These are phyloP conservation scores for Xylaria sp. DNA, from an alignment of 2,329 filamentous ascomycete genomes.

Conservation along the genomic window DNA sequence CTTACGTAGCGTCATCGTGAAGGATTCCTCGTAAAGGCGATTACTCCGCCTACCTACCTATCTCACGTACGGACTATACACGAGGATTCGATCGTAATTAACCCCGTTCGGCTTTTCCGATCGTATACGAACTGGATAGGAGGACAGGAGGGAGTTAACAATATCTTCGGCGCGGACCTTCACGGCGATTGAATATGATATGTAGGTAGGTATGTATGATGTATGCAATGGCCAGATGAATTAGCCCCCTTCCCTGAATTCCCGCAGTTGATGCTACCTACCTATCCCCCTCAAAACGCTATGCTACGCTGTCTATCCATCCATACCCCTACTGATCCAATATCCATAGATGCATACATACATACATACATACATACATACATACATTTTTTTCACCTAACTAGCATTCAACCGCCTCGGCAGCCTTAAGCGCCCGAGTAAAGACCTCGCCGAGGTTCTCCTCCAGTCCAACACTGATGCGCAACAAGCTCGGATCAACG, in stretches of 20 bases:
- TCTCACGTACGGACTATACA: no score
- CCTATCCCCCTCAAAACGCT: neutral
- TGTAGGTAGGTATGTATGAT: neutral
- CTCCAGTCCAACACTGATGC: slow-evolving; percentile 87
- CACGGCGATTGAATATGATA: no score
- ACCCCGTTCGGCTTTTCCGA: no score
- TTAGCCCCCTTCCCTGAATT: neutral
- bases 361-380: neutral
- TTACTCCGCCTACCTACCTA: no score
- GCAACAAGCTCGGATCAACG: slow-evolving; percentile 72
- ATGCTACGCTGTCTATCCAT: neutral
- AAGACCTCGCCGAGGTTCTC: slow-evolving; percentile 62
- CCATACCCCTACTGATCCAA: neutral
- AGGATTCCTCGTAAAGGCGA: no score
- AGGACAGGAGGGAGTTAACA: no score
- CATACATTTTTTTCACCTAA: neutral
- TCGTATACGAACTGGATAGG: no score
- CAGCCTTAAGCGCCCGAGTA: slow-evolving; percentile 61
- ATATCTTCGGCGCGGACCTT: no score
- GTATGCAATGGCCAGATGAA: neutral
- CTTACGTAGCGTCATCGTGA: no score
- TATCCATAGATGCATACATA: neutral
- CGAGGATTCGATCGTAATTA: no score
- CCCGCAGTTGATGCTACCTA: neutral
- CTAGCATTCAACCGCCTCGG: slow-evolving; percentile 30